Percentiles rank a stretch among this genome's conserved stretches.
phyloP scores from a whole-genome alignment of 768 basidiomycete species.

The Phanerochaete sordida region DNA sequence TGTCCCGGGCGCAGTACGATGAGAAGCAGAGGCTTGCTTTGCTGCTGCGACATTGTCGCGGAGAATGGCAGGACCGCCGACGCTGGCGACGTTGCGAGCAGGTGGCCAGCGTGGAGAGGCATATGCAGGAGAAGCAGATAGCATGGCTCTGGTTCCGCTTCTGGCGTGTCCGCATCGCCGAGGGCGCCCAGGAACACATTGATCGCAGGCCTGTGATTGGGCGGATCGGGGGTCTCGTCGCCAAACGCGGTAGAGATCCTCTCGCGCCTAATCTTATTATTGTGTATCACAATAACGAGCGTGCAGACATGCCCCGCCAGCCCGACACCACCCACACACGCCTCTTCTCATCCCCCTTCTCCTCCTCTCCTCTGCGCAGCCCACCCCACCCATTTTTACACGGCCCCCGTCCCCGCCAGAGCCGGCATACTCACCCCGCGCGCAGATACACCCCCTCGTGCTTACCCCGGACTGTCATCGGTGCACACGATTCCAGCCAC shows the following conservation, averaged over 20 bases:
- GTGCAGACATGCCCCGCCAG: not conserved
- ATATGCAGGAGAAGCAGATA: not conserved
- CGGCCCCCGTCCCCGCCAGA: not conserved
- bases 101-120: not conserved
- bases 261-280: conserved; percentile 14
- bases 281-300: conserved; percentile 10
- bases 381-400: not conserved
- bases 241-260: not conserved
- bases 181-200: conserved; percentile 8
- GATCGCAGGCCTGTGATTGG: conserved; percentile 8
- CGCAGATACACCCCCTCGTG: not conserved
- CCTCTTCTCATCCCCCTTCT: not conserved
- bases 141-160: not conserved
- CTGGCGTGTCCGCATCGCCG: not conserved
- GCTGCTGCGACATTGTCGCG: not conserved
- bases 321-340: not conserved
- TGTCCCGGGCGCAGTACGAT: not conserved
- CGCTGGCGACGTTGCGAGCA: too few relatives aligned
- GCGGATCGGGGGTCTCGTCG: not conserved
- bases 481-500: not conserved
- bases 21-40: not conserved
- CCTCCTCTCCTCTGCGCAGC: not conserved
- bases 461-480: not conserved
- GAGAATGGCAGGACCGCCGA: not conserved
- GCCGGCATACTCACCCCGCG: not conserved